phyloP scores from a whole-genome alignment of 192 early-diverging fungal species.

The Linnemannia hyalina region DNA sequence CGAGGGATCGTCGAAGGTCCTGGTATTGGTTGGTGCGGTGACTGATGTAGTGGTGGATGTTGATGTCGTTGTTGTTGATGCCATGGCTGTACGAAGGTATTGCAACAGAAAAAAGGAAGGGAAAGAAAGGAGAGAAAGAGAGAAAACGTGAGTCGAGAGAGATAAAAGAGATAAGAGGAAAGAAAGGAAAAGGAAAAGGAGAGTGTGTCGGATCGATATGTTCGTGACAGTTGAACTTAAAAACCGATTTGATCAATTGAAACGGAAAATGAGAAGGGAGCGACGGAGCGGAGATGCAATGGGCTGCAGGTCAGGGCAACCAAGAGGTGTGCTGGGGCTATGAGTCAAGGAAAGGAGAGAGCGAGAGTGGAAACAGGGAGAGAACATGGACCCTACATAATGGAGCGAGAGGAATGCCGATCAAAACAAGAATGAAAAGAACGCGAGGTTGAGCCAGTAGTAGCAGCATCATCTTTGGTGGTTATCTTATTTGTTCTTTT shows the following conservation, averaged over 20 bases:
- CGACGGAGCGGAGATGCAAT: slow-evolving; percentile 11
- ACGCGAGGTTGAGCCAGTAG: background rate
- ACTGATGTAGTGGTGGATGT: slow-evolving; percentile 1
- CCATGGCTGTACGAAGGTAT: slow-evolving; percentile 9
- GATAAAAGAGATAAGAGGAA: background rate
- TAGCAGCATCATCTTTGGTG: background rate
- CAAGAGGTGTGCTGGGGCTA: background rate
- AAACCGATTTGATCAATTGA: background rate
- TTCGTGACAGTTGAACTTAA: slow-evolving; percentile 6
- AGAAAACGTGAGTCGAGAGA: background rate
- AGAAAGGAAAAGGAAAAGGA: background rate
- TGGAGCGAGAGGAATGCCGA: background rate
- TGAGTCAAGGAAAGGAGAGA: background rate
- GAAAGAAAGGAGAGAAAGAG: background rate
- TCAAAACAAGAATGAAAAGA: background rate
- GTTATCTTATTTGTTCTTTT: background rate
- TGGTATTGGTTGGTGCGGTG: background rate
- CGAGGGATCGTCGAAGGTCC: background rate
- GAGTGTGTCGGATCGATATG: background rate
- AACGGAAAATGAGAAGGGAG: background rate
- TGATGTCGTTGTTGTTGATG: slow-evolving; percentile 9
- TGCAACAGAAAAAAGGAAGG: background rate
- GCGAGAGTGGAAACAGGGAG: background rate
- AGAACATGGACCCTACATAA: background rate
- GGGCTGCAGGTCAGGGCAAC: background rate